These are phyloP conservation scores for Iodosphaeria phyllophila DNA, from an alignment of 2,329 filamentous ascomycete genomes.

Conservation along the genomic window DNA sequence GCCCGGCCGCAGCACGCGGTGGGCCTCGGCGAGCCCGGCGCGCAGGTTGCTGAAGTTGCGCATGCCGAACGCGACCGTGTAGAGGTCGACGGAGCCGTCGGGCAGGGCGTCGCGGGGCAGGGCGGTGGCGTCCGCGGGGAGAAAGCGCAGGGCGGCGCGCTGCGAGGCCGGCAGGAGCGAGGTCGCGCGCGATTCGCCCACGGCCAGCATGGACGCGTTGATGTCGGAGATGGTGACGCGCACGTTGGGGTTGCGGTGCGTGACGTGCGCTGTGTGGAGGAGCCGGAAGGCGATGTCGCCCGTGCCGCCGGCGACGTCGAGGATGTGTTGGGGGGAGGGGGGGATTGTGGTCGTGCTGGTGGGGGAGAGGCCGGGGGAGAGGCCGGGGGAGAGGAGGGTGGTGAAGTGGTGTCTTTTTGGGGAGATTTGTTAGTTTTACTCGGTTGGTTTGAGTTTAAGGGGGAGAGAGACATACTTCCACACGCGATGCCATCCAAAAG, in stretches of 20 bases:
- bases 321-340: slow-evolving; percentile 46
- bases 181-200: slow-evolving; percentile 64
- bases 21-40: slow-evolving; percentile 63
- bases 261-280: slow-evolving; percentile 66
- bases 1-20: slow-evolving; percentile 78
- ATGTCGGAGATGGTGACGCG: slow-evolving; percentile 89
- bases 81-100: slow-evolving; percentile 65
- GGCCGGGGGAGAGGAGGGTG: too few species aligned
- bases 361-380: slow-evolving; percentile 90
- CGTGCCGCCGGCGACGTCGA: slow-evolving; percentile 92
- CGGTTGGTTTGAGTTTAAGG: slow-evolving; percentile 1
- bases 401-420: slow-evolving; percentile 69
- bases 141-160: slow-evolving; percentile 46
- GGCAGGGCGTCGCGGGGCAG: slow-evolving; percentile 43
- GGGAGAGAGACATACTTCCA: slow-evolving; percentile 49
- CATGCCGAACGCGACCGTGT: slow-evolving; percentile 95
- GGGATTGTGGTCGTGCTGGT: slow-evolving; percentile 34
- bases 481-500: slow-evolving; percentile 82
- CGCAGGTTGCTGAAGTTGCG: slow-evolving; percentile 92
- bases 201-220: slow-evolving; percentile 83
- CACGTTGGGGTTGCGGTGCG: slow-evolving; percentile 65
- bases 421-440: slow-evolving; percentile 2
- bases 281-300: slow-evolving; percentile 96
- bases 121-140: slow-evolving; percentile 78
- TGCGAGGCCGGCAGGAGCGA: slow-evolving; percentile 32